Base-by-base conservation (phyloP, 495 filamentous ascomycete genomes). In the Staphylotrichum tortipilum region DNA sequence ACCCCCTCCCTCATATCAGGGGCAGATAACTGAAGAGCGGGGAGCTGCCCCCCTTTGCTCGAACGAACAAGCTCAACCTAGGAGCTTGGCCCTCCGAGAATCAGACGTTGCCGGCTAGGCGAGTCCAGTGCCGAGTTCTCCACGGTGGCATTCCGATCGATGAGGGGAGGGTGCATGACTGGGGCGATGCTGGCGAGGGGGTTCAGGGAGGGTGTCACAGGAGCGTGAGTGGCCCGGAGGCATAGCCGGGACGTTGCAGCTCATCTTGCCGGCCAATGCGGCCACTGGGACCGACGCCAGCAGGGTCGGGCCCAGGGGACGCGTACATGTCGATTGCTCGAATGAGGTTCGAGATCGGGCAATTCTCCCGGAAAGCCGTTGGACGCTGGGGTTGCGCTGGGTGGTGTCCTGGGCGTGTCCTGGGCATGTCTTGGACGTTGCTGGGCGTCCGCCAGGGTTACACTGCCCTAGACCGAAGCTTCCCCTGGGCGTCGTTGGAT, bases 261-360 rank as follows among this genome's bases (percentile, higher is more conserved):
- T 43, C 42, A 41, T 42, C 36, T 17, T 31, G 19, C 28, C 22
- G 31, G 18, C 39, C 34, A 53, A 50, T 57, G 54, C 47, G 22
- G 26, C 23, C 6, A 15, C 18, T 31, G 30, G 21, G n/a, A 15
- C 24, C 18, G n/a, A n/a, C n/a, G n/a, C n/a, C n/a, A n/a, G n/a
- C n/a, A n/a, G n/a, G n/a, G n/a, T n/a, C n/a, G n/a, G n/a, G n/a
- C n/a, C n/a, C n/a, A n/a, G n/a, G n/a, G n/a, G n/a, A n/a, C n/a
- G n/a, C n/a, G n/a, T n/a, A 19, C 17, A 35, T 33, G 22, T 7
- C n/a, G 26, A 36, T 28, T 48, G 28, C 21, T 33, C 52, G 52
- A 59, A 57, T 52, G 50, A 50, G 30, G 40, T 53, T 37, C 23
- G 37, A 53, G 52, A 50, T 49, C 55, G 55, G 52, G 40, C 54